A percentile compares a stretch with the other conserved stretches of the same genome.
Evolutionary conservation across 352 stramenopile species (phyloP).

Genomic region (Pythium vanterpoolii): DNA sequence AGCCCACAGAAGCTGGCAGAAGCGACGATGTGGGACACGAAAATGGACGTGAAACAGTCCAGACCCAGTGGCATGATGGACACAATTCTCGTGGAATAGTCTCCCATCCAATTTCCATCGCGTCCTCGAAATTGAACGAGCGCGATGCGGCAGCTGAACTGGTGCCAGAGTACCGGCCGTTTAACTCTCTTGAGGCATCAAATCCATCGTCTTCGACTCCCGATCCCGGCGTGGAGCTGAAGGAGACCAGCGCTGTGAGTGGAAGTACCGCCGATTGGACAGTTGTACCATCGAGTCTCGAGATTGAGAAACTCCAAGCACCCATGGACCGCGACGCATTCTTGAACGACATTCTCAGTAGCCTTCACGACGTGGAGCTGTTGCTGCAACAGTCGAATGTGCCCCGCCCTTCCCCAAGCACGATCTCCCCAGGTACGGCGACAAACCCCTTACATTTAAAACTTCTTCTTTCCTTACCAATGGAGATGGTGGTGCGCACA

Average conservation of each 20-base stretch:
- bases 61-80: not conserved
- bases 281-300: not conserved
- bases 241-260: not conserved
- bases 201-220: not conserved
- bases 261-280: too few species aligned
- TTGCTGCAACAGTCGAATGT: constrained; percentile 37
- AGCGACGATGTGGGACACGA: not conserved
- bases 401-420: not conserved
- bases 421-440: not conserved
- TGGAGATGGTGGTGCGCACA: not conserved
- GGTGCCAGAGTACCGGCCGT: not conserved
- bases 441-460: not conserved
- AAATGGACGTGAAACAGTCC: not conserved
- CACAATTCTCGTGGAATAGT: not conserved
- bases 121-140: not conserved
- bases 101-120: not conserved
- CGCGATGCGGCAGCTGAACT: not conserved
- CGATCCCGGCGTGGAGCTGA: not conserved
- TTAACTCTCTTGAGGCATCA: not conserved
- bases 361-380: constrained; percentile 56
- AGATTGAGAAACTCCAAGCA: not conserved
- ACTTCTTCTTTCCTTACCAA: not conserved
- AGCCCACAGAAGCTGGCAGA: not conserved
- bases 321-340: constrained; percentile 33
- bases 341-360: constrained; percentile 54